Conservation (phyloP, 2,329 filamentous ascomycete species). For the Aureobasidium sp. region DNA sequence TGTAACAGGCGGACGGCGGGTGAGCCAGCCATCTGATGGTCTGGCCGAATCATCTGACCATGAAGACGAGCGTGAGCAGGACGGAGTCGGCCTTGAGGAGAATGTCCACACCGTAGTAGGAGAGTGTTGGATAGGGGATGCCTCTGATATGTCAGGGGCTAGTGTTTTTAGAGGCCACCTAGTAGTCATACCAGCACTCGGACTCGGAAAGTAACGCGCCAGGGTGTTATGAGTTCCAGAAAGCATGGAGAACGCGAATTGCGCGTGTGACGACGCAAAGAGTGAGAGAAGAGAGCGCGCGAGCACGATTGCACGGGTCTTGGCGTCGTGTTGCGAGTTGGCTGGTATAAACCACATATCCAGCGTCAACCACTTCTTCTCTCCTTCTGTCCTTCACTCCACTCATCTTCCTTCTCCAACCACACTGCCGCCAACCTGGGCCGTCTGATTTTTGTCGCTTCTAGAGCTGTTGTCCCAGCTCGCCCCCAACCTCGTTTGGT, state of each 20-base stretch:
- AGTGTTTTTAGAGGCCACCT: neutral
- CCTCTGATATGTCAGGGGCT: neutral
- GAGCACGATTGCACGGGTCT: neutral
- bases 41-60: no score
- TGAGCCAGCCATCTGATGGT: no score
- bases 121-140: neutral
- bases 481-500: constrained; percentile 2
- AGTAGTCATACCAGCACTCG: no score
- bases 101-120: no score
- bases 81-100: no score
- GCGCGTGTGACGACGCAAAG: neutral
- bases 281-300: neutral
- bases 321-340: neutral
- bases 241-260: neutral
- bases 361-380: neutral
- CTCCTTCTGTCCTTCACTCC: neutral
- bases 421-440: neutral
- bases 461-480: constrained; percentile 8
- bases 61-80: no score
- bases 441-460: constrained; percentile 4
- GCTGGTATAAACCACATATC: neutral
- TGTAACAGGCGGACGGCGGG: no score
- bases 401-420: neutral
- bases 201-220: no score
- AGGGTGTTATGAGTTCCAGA: neutral